Evolutionary conservation across 345 rosid genomes (phyloP).

Genomic region (Nasturtium officinale): DNA sequence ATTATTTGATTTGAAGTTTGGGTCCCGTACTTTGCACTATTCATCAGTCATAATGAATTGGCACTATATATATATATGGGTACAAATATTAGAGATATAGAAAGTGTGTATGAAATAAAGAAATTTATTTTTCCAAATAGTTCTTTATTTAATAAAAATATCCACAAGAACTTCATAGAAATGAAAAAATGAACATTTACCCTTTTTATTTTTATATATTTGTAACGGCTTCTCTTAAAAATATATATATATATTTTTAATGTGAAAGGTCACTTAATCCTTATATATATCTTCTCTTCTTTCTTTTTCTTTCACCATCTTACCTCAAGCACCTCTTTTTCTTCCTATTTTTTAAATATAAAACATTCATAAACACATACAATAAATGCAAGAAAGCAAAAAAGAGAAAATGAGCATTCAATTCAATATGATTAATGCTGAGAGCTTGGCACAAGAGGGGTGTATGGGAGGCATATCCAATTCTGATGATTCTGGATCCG

Average conservation of each 20-base stretch:
- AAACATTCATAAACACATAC: constrained; percentile 18
- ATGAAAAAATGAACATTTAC: neutral
- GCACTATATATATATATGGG: neutral
- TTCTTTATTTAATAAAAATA: neutral
- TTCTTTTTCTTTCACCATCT: constrained; percentile 36
- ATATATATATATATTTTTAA: constrained; percentile 54
- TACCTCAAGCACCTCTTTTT: constrained; percentile 24
- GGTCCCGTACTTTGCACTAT: too few species aligned
- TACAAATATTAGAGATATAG: neutral
- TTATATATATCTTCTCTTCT: constrained; percentile 18
- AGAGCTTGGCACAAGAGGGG: constrained; percentile 43
- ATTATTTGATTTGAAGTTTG: too few species aligned
- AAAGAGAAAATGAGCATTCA: constrained; percentile 31
- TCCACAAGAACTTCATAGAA: constrained; percentile 9
- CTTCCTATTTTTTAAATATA: neutral
- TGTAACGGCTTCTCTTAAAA: constrained; percentile 71
- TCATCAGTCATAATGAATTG: too few species aligned
- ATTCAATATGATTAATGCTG: constrained; percentile 33
- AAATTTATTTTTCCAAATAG: neutral
- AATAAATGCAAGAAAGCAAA: constrained; percentile 30
- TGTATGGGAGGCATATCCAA: constrained; percentile 46
- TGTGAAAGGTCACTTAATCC: constrained; percentile 5
- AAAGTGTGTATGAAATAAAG: neutral
- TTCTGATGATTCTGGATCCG: constrained; percentile 44
- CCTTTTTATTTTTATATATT: constrained; percentile 35